phyloP scores from a whole-genome alignment of 306 rosid species.

The Amphicarpaea edgeworthii region DNA sequence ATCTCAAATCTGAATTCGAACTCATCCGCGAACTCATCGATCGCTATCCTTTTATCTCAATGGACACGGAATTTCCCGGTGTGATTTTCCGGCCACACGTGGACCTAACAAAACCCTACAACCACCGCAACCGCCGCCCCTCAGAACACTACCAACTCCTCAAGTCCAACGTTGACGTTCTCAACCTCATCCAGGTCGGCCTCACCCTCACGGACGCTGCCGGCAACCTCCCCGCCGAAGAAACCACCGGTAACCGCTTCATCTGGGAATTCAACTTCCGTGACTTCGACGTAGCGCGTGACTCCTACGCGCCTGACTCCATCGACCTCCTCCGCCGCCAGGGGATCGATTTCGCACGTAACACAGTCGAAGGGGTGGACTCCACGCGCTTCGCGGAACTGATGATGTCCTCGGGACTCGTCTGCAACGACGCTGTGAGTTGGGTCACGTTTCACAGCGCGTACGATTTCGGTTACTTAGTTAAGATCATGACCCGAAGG shows the following conservation, averaged over 20 bases:
- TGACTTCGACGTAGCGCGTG: constrained; percentile 66
- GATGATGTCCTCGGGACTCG: constrained; percentile 68
- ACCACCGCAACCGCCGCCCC: constrained; percentile 48
- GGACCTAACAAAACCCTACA: constrained; percentile 41
- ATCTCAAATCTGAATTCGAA: constrained; percentile 59
- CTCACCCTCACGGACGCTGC: constrained; percentile 68
- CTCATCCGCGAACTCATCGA: constrained; percentile 55
- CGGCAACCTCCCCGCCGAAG: constrained; percentile 68
- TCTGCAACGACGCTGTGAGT: constrained; percentile 59
- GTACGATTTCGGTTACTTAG: constrained; percentile 73
- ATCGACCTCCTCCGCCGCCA: constrained; percentile 64
- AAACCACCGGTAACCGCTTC: constrained; percentile 16
- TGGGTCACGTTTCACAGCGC: constrained; percentile 85
- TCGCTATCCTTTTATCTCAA: constrained; percentile 60
- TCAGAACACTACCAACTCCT: constrained; percentile 66
- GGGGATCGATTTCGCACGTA: constrained; percentile 67
- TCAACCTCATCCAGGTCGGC: constrained; percentile 76
- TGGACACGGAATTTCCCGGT: constrained; percentile 88
- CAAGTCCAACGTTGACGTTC: constrained; percentile 72
- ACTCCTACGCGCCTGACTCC: constrained; percentile 70
- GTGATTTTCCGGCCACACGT: constrained; percentile 48
- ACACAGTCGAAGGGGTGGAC: constrained; percentile 50
- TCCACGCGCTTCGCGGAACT: constrained; percentile 60
- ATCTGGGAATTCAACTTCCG: constrained; percentile 83
- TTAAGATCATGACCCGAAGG: constrained; percentile 67